Percentiles rank a stretch among this genome's conserved stretches.
Evolutionary conservation across 192 early-diverging fungal species (phyloP).

Genomic region (Martensiomyces pterosporus): DNA sequence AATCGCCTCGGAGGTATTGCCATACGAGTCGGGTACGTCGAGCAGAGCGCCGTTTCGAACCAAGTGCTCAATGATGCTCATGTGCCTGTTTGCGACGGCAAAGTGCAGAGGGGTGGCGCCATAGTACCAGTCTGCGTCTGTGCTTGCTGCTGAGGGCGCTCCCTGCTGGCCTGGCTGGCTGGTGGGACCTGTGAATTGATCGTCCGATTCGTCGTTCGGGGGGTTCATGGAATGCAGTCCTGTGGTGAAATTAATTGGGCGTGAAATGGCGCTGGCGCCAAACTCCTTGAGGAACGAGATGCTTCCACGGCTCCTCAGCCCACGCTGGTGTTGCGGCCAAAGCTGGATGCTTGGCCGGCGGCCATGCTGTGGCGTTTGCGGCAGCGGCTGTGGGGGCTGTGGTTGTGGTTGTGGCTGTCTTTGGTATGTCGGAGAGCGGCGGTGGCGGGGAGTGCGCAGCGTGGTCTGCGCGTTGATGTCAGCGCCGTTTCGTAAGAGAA

Average conservation of each 20-base stretch:
- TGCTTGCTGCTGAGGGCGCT: not conserved
- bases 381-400: not conserved
- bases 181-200: no score
- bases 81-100: constrained; percentile 72
- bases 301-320: constrained; percentile 25
- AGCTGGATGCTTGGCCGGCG: no score
- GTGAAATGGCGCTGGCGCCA: constrained; percentile 31
- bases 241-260: constrained; percentile 21
- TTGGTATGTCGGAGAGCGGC: not conserved
- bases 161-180: not conserved
- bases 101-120: constrained; percentile 80
- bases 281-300: constrained; percentile 27
- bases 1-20: constrained; percentile 38
- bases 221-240: constrained; percentile 35
- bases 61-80: constrained; percentile 57
- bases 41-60: constrained; percentile 57
- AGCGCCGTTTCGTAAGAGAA: constrained; percentile 67
- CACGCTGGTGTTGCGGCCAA: constrained; percentile 22
- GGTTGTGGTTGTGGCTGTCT: not conserved
- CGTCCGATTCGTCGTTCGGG: not conserved
- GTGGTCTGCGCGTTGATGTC: constrained; percentile 61
- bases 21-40: constrained; percentile 56
- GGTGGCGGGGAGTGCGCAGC: not conserved
- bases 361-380: no score
- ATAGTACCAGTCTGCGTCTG: constrained; percentile 20